Base-by-base conservation (phyloP, 257 asterid genomes). In the Ligustrum vulgare region DNA sequence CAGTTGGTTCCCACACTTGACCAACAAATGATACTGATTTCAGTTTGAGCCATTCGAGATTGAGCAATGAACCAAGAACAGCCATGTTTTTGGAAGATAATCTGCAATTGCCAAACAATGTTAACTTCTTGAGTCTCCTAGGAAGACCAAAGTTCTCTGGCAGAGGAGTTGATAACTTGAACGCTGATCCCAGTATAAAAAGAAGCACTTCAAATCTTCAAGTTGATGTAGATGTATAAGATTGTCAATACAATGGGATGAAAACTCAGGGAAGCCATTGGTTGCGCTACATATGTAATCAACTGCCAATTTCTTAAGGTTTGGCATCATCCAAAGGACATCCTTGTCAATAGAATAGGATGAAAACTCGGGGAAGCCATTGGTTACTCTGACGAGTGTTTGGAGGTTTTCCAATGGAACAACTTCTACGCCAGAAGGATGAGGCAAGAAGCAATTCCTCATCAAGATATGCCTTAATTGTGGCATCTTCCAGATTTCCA, bases 21-120 rank as follows among this genome's bases (percentile, higher is more conserved):
- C 62, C 68, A 4, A 9, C 15, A 1, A 77, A 41, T n/a, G 76
- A 72, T 12, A 18, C 3, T 2, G 3, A 6, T 70, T 62, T 70
- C 23, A 41, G 72, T 62, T 77, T 70, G 12, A 76, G 75, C 64
- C 62, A 72, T 71, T 76, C 54, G 18, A 70, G 75, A 25, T 13
- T n/a, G n/a, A 67, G 76, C 45, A 77, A 43, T 28, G 35, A 35
- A 23, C 63, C 64, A 18, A 56, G 12, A 5, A 33, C 7, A 34
- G 62, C 20, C 20, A 67, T 51, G 33, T 66, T 77, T 58, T 49
- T 15, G 43, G 64, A 33, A 20, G 77, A 7, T 13, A 58, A 5
- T 43, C 41, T 39, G 56, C 77, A 60, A 28, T 28, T 28, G 31
- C 77, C 60, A 4, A 41, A 36, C 28, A 73, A 41, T 22, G 77